phyloP scores from a whole-genome alignment of 2,329 filamentous ascomycete species.

The Colletotrichum sp. region DNA sequence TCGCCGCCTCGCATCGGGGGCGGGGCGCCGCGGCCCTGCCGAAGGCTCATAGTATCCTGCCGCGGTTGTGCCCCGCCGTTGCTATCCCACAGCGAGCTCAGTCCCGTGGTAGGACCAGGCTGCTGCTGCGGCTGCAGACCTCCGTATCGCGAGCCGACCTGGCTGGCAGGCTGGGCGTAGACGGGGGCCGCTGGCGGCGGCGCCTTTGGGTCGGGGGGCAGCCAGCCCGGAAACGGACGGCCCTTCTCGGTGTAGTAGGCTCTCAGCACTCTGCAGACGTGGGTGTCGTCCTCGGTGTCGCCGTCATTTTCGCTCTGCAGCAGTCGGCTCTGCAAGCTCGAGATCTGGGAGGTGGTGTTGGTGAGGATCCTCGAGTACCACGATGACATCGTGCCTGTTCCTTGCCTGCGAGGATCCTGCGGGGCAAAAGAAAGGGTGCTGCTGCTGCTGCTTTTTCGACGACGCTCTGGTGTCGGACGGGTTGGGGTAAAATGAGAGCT shows the following conservation, averaged over 20 bases:
- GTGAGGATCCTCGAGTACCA: slow-evolving; percentile 80
- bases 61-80: slow-evolving; percentile 35
- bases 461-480: slow-evolving; percentile 3
- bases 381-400: slow-evolving; percentile 65
- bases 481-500: slow-evolving; percentile 10
- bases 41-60: slow-evolving; percentile 48
- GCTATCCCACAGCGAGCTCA: slow-evolving; percentile 66
- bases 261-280: slow-evolving; percentile 91
- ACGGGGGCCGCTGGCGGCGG: slow-evolving; percentile 60
- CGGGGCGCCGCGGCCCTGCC: slow-evolving; percentile 44
- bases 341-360: slow-evolving; percentile 69
- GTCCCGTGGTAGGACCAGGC: slow-evolving; percentile 32
- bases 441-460: neutral
- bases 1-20: slow-evolving; percentile 25
- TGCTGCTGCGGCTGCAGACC: slow-evolving; percentile 42
- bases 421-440: neutral
- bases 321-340: slow-evolving; percentile 71
- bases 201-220: slow-evolving; percentile 86
- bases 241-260: slow-evolving; percentile 93
- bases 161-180: slow-evolving; percentile 49
- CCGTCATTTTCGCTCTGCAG: slow-evolving; percentile 70
- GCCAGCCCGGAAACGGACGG: slow-evolving; percentile 81
- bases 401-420: slow-evolving; percentile 19
- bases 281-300: slow-evolving; percentile 87
- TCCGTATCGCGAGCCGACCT: slow-evolving; percentile 61